A percentile compares a stretch with the other conserved stretches of the same genome.
These are phyloP conservation scores for Paxillus involutus DNA, from an alignment of 768 basidiomycete species.

Conservation along the genomic window DNA sequence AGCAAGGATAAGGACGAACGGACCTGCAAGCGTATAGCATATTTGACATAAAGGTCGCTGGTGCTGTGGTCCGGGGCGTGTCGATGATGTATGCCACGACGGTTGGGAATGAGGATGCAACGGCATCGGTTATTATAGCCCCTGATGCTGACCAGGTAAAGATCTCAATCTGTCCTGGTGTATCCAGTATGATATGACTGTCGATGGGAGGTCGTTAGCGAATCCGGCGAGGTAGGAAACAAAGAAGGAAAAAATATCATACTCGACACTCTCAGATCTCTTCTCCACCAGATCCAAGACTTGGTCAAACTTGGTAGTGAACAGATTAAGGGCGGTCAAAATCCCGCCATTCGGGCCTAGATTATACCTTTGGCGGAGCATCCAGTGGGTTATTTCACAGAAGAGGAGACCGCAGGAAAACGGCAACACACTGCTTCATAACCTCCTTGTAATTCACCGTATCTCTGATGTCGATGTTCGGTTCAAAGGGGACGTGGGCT, in stretches of 20 bases:
- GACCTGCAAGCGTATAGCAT: constrained; percentile 99
- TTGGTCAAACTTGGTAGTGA: constrained; percentile 99
- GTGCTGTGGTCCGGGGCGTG: constrained; percentile 90
- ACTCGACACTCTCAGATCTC: constrained; percentile 86
- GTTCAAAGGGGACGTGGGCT: constrained; percentile 84
- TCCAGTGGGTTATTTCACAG: constrained; percentile 16
- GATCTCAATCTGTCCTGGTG: constrained; percentile 99
- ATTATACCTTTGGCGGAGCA: constrained; percentile 71
- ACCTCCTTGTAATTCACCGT: constrained; percentile 97
- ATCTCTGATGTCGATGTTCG: constrained; percentile 98
- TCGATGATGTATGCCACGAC: constrained; percentile 98
- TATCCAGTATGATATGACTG: constrained; percentile 94
- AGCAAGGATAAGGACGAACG: constrained; percentile 1
- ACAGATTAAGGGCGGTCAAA: constrained; percentile 93
- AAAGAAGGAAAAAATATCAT: constrained; percentile 29
- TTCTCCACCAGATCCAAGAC: constrained; percentile 91
- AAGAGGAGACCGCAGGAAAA: constrained; percentile 17
- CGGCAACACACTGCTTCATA: constrained; percentile 92
- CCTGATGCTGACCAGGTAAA: constrained; percentile 99
- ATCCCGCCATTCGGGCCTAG: constrained; percentile 98
- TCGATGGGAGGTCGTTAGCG: background rate
- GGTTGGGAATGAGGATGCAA: constrained; percentile 90
- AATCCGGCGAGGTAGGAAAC: background rate
- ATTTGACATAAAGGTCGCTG: constrained; percentile 99
- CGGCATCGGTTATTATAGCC: constrained; percentile 95